Evolutionary conservation across 169 alveolate species (phyloP).

Genomic region (Plasmodium ovale): DNA sequence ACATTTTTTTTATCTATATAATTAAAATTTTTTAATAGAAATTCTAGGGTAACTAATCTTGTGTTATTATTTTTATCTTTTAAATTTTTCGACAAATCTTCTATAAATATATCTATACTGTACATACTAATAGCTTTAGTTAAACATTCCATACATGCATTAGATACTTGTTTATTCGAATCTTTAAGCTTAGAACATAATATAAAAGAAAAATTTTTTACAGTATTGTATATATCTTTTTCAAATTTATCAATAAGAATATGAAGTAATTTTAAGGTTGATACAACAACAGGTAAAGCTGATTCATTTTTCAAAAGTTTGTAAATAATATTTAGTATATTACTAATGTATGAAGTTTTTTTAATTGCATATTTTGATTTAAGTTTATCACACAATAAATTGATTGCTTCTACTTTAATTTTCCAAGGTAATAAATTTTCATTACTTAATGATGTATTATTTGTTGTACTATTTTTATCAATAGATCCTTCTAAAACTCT

Average conservation of each 20-base stretch:
- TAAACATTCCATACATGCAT: conserved; percentile 75
- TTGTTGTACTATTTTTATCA: conserved; percentile 13
- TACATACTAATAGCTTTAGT: conserved; percentile 39
- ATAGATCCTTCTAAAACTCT: conserved; percentile 72
- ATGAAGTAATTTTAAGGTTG: conserved; percentile 38
- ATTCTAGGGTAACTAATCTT: conserved; percentile 50
- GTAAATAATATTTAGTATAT: conserved; percentile 35
- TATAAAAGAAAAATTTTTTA: conserved; percentile 28
- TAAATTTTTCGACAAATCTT: conserved; percentile 60
- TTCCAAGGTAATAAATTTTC: conserved; percentile 76
- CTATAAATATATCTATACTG: conserved; percentile 44
- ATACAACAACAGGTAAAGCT: conserved; percentile 71
- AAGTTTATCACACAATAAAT: conserved; percentile 51
- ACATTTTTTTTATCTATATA: conserved; percentile 34
- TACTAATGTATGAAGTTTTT: conserved; percentile 47
- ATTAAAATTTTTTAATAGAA: conserved; percentile 39
- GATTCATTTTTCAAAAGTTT: conserved; percentile 69
- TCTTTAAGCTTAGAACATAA: conserved; percentile 68
- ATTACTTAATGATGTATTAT: conserved; percentile 37
- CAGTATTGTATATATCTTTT: conserved; percentile 55
- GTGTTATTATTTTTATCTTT: conserved; percentile 76
- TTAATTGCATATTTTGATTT: conserved; percentile 50
- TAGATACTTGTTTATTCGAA: conserved; percentile 73
- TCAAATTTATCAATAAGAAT: conserved; percentile 64
- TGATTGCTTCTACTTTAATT: conserved; percentile 76